Percentiles rank a stretch among this genome's conserved stretches.
phyloP scores from a whole-genome alignment of 192 early-diverging fungal species.

The Linnemannia zychae region DNA sequence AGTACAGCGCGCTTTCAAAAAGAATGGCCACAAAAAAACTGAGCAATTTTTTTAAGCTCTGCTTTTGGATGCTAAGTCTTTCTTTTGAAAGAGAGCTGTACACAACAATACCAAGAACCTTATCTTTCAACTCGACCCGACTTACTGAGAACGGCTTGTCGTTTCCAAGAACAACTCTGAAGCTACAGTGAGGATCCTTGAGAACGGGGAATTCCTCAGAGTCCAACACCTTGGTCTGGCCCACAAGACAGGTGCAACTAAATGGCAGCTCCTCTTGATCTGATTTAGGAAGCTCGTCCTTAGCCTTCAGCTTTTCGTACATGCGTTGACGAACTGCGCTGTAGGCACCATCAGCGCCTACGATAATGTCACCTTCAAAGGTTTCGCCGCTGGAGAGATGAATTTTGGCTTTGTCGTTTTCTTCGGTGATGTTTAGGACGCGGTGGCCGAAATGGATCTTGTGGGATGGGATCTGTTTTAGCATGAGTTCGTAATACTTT shows the following conservation, averaged over 20 bases:
- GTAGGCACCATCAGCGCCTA: constrained; percentile 48
- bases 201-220: constrained; percentile 3
- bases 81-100: no score
- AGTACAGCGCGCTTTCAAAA: no score
- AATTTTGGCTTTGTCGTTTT: constrained; percentile 25
- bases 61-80: no score
- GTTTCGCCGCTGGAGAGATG: constrained; percentile 6
- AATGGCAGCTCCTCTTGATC: constrained; percentile 7
- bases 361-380: constrained; percentile 31
- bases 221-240: constrained; percentile 8
- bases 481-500: neutral
- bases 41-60: no score
- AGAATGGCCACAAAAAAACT: no score
- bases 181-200: neutral
- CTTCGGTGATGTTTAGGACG: neutral
- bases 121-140: no score
- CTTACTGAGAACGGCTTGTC: constrained; percentile 34
- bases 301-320: constrained; percentile 3
- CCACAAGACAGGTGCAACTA: constrained; percentile 13
- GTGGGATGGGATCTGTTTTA: neutral
- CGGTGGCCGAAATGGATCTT: constrained; percentile 29
- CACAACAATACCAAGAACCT: no score
- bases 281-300: neutral
- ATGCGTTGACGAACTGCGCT: constrained; percentile 22
- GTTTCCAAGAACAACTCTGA: neutral